Conservation (phyloP, 163 green algal species). For the Chlorella variabilis region DNA sequence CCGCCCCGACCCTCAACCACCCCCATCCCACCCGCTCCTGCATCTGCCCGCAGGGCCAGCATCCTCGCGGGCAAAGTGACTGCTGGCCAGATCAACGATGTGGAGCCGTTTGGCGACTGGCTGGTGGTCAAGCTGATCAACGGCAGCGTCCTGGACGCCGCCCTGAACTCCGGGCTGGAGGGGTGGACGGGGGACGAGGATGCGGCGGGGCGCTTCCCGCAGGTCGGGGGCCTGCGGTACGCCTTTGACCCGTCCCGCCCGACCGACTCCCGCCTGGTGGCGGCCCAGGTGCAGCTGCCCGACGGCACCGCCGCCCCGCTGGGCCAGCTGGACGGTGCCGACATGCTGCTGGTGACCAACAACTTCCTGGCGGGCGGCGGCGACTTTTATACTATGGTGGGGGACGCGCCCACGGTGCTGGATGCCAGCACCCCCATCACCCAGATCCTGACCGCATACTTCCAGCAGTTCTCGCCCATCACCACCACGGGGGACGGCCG, state of each 20-base stretch:
- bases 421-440: neutral
- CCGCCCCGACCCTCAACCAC: too few relatives aligned
- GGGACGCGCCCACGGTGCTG: neutral
- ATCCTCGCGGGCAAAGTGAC: neutral
- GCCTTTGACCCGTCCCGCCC: slow-evolving; percentile 7
- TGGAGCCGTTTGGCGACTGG: slow-evolving; percentile 11
- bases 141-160: neutral
- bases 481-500: neutral
- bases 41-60: neutral
- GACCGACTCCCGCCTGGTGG: slow-evolving; percentile 11
- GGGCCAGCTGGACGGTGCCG: neutral
- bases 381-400: slow-evolving; percentile 1
- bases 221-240: slow-evolving; percentile 13
- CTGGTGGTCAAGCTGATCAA: neutral
- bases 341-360: slow-evolving; percentile 1
- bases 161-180: slow-evolving; percentile 18
- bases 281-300: neutral
- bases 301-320: neutral
- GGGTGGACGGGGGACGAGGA: slow-evolving; percentile 10
- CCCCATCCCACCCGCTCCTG: neutral
- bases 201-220: slow-evolving; percentile 14
- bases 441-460: neutral
- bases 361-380: slow-evolving; percentile 4
- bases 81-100: neutral
- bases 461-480: neutral